phyloP scores from a whole-genome alignment of 139 green algal species.

The Monoraphidium neglectum region DNA sequence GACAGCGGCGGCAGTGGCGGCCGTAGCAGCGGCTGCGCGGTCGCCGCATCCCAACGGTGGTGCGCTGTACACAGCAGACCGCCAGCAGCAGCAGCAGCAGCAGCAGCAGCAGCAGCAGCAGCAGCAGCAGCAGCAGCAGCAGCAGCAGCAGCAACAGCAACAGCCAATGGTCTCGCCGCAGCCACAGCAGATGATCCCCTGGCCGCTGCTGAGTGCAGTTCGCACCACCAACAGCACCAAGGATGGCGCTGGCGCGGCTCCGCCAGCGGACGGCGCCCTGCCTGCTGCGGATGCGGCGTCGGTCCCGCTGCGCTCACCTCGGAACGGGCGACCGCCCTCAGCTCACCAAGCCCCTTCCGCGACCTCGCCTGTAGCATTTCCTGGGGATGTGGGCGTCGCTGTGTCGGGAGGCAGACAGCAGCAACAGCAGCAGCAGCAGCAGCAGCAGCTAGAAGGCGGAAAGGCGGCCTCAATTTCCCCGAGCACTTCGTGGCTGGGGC shows the following conservation, averaged over 20 bases:
- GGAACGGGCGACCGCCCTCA: too few species aligned
- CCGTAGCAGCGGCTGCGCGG: too few species aligned
- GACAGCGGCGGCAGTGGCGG: neutral
- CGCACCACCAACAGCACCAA: neutral
- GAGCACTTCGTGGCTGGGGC: too few species aligned
- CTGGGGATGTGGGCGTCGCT: neutral
- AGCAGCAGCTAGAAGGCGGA: too few species aligned
- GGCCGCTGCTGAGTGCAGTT: neutral
- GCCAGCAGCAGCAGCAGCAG: neutral
- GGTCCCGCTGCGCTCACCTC: too few species aligned
- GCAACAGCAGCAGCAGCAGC: neutral
- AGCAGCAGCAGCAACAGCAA: neutral
- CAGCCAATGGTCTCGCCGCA: neutral
- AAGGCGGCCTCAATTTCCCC: too few species aligned
- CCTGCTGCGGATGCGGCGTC: too few species aligned
- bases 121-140: neutral
- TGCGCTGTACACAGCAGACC: neutral
- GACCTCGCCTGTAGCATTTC: neutral
- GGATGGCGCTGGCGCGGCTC: too few species aligned
- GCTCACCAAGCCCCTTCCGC: neutral
- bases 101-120: conserved; percentile 4
- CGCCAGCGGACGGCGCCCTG: neutral
- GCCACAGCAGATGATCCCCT: neutral
- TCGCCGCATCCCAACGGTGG: neutral
- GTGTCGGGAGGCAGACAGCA: neutral